Evolutionary conservation across 2,329 filamentous ascomycete genomes (phyloP).

Genomic region (Neofusicoccum cordaticola): DNA sequence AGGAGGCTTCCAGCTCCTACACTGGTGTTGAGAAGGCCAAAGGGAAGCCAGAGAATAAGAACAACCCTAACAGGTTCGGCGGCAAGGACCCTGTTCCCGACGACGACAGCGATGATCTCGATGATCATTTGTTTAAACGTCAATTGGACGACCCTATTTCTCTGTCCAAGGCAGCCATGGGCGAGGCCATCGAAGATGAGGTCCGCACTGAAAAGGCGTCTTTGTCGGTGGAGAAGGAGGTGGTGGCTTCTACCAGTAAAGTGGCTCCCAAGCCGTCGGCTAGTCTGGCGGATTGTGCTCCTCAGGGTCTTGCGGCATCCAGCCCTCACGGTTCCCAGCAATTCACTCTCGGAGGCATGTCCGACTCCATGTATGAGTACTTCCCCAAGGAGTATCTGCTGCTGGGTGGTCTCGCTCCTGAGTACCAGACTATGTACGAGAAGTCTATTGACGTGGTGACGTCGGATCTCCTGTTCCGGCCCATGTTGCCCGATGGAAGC

Average conservation of each 20-base stretch:
- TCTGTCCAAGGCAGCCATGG: conserved; percentile 1
- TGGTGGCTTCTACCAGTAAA: conserved; percentile 12
- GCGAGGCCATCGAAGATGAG: neutral
- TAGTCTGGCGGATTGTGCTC: conserved; percentile 23
- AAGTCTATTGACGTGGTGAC: conserved; percentile 42
- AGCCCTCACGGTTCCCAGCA: conserved; percentile 23
- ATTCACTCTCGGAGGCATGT: conserved; percentile 41
- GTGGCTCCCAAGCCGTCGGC: neutral
- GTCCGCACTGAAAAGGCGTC: conserved; percentile 6
- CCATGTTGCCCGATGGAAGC: conserved; percentile 46
- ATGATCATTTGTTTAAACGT: neutral
- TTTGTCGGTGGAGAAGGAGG: neutral
- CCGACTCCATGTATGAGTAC: conserved; percentile 43
- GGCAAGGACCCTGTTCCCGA: conserved; percentile 16
- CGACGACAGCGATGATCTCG: neutral
- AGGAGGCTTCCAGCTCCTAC: neutral
- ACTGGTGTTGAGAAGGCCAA: conserved; percentile 41
- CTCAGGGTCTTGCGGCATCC: neutral
- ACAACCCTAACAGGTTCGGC: conserved; percentile 6
- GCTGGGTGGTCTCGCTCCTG: conserved; percentile 44
- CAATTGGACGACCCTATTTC: conserved; percentile 9
- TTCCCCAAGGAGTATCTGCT: conserved; percentile 49
- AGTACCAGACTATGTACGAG: conserved; percentile 58
- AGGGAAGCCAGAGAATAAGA: neutral
- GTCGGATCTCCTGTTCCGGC: conserved; percentile 48